Conservation (phyloP, 768 basidiomycete genomes). For the Kwoniella botswanensis region DNA sequence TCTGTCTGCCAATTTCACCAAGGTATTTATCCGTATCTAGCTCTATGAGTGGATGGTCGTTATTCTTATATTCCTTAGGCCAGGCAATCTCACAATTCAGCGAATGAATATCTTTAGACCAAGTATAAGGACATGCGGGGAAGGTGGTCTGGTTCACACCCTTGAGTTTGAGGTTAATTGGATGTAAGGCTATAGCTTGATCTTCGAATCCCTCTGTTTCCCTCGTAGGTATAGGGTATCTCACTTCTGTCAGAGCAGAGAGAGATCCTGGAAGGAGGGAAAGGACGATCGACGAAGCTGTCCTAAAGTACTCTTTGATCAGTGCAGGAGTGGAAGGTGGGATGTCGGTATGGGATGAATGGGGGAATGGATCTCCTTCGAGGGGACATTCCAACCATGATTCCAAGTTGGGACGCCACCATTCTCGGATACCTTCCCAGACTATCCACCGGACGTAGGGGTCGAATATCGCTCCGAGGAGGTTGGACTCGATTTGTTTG, state of each 20-base stretch:
- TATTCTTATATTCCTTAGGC: slow-evolving; percentile 71
- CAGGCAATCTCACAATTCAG: slow-evolving; percentile 84
- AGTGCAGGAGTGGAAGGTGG: slow-evolving; percentile 26
- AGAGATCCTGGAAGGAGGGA: slow-evolving; percentile 18
- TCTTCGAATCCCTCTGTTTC: slow-evolving; percentile 36
- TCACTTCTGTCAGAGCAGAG: slow-evolving; percentile 11
- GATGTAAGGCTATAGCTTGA: slow-evolving; percentile 24
- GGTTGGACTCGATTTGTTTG: slow-evolving; percentile 67
- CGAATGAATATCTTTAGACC: slow-evolving; percentile 73
- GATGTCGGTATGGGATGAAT: slow-evolving; percentile 39
- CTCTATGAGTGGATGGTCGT: slow-evolving; percentile 64
- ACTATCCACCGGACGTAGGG: slow-evolving; percentile 83
- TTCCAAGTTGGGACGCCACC: slow-evolving; percentile 68
- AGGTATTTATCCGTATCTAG: slow-evolving; percentile 82
- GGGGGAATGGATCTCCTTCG: slow-evolving; percentile 53
- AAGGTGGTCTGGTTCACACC: slow-evolving; percentile 29
- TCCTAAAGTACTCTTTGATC: slow-evolving; percentile 26
- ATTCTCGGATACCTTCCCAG: slow-evolving; percentile 76
- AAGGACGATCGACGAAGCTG: slow-evolving; percentile 29
- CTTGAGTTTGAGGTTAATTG: slow-evolving; percentile 4
- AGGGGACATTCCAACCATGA: slow-evolving; percentile 73
- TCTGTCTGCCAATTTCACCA: slow-evolving; percentile 68
- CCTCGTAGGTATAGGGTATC: slow-evolving; percentile 24
- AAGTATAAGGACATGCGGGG: slow-evolving; percentile 74
- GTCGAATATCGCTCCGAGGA: slow-evolving; percentile 84